Percentiles rank a stretch among this genome's conserved stretches.
Conservation (phyloP, 352 stramenopile genomes). For the Phytophthora citrophthora region DNA sequence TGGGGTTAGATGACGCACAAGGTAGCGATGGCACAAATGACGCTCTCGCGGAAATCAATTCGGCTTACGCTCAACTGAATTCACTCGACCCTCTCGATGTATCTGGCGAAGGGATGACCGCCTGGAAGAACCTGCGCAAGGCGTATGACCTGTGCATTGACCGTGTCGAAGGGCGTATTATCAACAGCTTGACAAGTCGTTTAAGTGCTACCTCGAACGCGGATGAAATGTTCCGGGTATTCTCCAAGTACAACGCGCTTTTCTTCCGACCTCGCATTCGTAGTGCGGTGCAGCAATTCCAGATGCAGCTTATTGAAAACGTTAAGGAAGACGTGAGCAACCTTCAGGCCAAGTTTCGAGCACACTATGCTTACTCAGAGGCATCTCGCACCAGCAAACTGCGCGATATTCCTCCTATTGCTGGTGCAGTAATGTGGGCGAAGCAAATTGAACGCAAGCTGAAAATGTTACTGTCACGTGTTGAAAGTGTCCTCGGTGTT, state of each 20-base stretch:
- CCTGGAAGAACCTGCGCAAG: conserved; percentile 90
- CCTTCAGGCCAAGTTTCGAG: conserved; percentile 95
- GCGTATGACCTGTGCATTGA: conserved; percentile 93
- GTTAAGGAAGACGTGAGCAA: conserved; percentile 97
- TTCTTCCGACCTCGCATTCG: conserved; percentile 96
- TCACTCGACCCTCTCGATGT: conserved; percentile 87
- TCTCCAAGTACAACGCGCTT: conserved; percentile 98
- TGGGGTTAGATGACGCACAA: conserved; percentile 43
- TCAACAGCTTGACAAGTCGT: conserved; percentile 87
- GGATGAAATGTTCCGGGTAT: conserved; percentile 97
- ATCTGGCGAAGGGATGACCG: conserved; percentile 75
- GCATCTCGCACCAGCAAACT: conserved; percentile 94
- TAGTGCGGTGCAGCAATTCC: conserved; percentile 98
- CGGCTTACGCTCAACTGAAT: conserved; percentile 86
- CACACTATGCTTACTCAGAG: conserved; percentile 97
- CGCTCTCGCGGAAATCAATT: conserved; percentile 88
- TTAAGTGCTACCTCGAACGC: conserved; percentile 91
- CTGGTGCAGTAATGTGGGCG: conserved; percentile 99
- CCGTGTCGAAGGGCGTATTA: conserved; percentile 92
- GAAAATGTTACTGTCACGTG: conserved; percentile 95
- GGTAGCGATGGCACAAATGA: conserved; percentile 78
- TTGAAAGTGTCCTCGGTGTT: conserved; percentile 96
- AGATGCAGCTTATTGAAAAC: conserved; percentile 98
- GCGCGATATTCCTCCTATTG: conserved; percentile 97
- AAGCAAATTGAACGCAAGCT: conserved; percentile 99